Percentiles rank a stretch among this genome's conserved stretches.
Conservation (phyloP, 805 yeast genomes). For the Wickerhamomyces strasburgensis region DNA sequence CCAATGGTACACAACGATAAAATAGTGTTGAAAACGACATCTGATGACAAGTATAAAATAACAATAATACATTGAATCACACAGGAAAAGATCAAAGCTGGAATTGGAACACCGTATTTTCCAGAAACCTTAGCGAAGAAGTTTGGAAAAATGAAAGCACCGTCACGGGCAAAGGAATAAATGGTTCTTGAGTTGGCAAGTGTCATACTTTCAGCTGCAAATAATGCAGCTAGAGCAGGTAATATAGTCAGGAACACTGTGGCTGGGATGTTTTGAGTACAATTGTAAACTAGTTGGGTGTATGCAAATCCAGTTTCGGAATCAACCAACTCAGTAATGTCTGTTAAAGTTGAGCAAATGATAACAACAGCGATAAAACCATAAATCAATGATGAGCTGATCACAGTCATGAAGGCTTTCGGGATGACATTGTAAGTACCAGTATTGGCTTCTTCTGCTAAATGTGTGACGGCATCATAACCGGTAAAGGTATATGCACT, state of each 20-base stretch:
- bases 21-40: conserved; percentile 31
- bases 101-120: conserved; percentile 27
- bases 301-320: conserved; percentile 25
- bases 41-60: conserved; percentile 26
- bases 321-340: conserved; percentile 14
- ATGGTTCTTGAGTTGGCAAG: conserved; percentile 30
- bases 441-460: conserved; percentile 31
- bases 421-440: conserved; percentile 27
- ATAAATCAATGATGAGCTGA: conserved; percentile 24
- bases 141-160: conserved; percentile 30
- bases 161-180: conserved; percentile 32
- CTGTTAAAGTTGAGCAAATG: conserved; percentile 26
- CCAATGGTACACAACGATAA: conserved; percentile 30
- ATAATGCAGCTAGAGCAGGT: conserved; percentile 22
- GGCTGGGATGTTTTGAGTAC: conserved; percentile 27
- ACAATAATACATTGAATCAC: conserved; percentile 26
- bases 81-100: conserved; percentile 24
- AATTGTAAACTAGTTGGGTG: conserved; percentile 21
- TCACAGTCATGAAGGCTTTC: conserved; percentile 30
- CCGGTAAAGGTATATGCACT: conserved; percentile 28
- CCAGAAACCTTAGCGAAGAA: conserved; percentile 24
- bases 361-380: conserved; percentile 31
- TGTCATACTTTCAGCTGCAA: conserved; percentile 27
- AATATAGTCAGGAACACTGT: conserved; percentile 22
- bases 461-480: conserved; percentile 32